These are phyloP conservation scores for Cryptococcus maquisensis DNA, from an alignment of 1,284 basidiomycete species.

Conservation along the genomic window DNA sequence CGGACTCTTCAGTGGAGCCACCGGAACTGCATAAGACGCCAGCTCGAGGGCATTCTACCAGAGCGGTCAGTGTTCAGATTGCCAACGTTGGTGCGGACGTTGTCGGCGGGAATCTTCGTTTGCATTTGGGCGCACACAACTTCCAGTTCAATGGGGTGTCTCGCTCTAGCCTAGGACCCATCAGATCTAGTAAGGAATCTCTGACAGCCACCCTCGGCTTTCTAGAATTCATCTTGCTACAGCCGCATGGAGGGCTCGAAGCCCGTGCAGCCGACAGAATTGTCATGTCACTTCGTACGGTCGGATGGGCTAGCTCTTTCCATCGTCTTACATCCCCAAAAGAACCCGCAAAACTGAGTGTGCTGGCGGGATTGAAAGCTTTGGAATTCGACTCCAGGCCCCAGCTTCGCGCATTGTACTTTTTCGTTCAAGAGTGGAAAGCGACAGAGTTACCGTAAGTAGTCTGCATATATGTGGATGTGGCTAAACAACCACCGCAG, in stretches of 20 bases:
- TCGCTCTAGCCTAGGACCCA: not conserved
- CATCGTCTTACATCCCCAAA: slow-evolving; percentile 4
- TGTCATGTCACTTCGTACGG: slow-evolving; percentile 7
- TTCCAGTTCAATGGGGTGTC: slow-evolving; percentile 4
- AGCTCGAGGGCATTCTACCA: not conserved
- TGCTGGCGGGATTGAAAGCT: slow-evolving; percentile 11
- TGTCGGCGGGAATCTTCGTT: slow-evolving; percentile 21
- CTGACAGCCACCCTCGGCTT: slow-evolving; percentile 2
- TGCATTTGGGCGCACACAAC: slow-evolving; percentile 7
- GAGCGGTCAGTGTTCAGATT: slow-evolving; percentile 20
- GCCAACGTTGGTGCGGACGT: slow-evolving; percentile 5
- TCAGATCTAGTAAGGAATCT: slow-evolving; percentile 2
- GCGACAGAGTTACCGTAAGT: slow-evolving; percentile 30
- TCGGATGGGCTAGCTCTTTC: not conserved
- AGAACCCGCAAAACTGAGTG: slow-evolving; percentile 3
- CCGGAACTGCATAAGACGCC: not conserved
- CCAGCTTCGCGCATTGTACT: slow-evolving; percentile 33
- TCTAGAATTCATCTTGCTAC: slow-evolving; percentile 11
- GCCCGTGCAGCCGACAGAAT: slow-evolving; percentile 6
- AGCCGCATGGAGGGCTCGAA: not conserved
- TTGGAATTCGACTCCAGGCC: slow-evolving; percentile 37
- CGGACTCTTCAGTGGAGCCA: not conserved
- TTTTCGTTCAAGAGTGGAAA: slow-evolving; percentile 38
- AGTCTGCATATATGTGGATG: not conserved
- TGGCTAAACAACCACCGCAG: slow-evolving; percentile 8